Base-by-base conservation (phyloP, 1,284 basidiomycete genomes). In the Somion occarium region DNA sequence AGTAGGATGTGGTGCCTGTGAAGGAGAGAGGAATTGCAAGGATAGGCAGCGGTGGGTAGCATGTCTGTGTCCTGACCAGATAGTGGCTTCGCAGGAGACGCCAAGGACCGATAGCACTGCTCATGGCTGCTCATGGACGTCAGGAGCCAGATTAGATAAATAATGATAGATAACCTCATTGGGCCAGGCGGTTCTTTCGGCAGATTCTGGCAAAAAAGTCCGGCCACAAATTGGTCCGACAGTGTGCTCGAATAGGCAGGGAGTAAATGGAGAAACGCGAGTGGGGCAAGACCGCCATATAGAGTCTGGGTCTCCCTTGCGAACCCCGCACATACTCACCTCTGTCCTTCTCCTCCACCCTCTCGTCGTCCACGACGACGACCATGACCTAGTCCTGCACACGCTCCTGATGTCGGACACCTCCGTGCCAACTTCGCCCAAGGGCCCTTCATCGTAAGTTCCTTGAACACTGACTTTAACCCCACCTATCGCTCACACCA, bases 1-100 rank as follows among this genome's bases (percentile, higher is more conserved):
- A 26, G 48, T 34, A 22, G 48, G 42, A 46, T 49, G 48, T 43
- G 56, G 46, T 37, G 5, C 39, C 46, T 24, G 51, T 43, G 47
- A 53, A 38, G 41, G 49, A 50, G 49, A 37, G 41, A 46, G 25
- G 12, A 34, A 38, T 13, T 19, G 15, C n/a, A 44, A 27, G 37
- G 26, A 30, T 9, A 7, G 27, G 43, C 25, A 20, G 47, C 12
- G 11, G 47, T 41, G n/a, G 48, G 23, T 23, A 45, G 18, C 20
- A 22, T 23, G 20, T 37, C n/a, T 37, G 34, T 11, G 11, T 37
- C 11, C 11, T n/a, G n/a, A n/a, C n/a, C 13, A 42, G 43, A 44
- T 24, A 26, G 43, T 26, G 11, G 13, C 9, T 44, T 12, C 19
- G 22, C 19, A 24, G 19, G 22, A 47, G 24, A 34, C 30, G 26